Evolutionary conservation across 176 grass and related monocot genomes (phyloP), one percentile per base, ranked within the genome.

Genomic region (Oryza brachyantha): DNA sequence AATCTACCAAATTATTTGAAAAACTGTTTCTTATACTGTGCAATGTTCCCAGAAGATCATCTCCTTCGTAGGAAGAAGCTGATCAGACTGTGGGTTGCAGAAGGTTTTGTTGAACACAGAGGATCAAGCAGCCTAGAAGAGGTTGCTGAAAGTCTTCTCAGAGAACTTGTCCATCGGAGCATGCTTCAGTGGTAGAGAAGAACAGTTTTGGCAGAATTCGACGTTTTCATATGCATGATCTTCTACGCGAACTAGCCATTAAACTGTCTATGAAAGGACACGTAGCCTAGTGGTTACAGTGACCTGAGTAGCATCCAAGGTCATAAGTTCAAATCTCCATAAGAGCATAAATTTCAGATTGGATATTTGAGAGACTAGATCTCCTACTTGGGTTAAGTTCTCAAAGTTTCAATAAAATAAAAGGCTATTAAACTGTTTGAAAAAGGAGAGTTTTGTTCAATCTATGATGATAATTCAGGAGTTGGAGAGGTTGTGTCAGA

Each of bases 51-150:
- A n/a, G 48, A 54, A 54, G 48, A 54, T n/a, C 48, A 54, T 54
- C 48, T 54, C 17, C 13, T 54, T 54, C 0, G 48, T 0, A 54
- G 48, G 19, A 54, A 54, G 48, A 54, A 54, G 19, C 0, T 54
- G 17, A 54, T 54, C 19, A 84, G 60, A 26, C 17, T 88, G n/a
- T 88, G 75, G 86, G 34, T 88, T 4, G 86, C 86, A 5, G 86
- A 88, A 16, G 75, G 75, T 0, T 88, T 88, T 50, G 34, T 75
- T 9, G 60, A 70, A 74, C 12, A 62, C 22, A 84, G 36, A 14
- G 75, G 80, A 75, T 1, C 40, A 10, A 74, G 34, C 27, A 88
- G 74, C n/a, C 35, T 69, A 62, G 86, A 88, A 31, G 80, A 88
- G 29, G 68, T 84, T 14, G 80, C 80, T 14, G 68, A 84, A 48